Conservation (phyloP, 169 alveolate genomes). For the Ichthyophthirius multifiliis region DNA sequence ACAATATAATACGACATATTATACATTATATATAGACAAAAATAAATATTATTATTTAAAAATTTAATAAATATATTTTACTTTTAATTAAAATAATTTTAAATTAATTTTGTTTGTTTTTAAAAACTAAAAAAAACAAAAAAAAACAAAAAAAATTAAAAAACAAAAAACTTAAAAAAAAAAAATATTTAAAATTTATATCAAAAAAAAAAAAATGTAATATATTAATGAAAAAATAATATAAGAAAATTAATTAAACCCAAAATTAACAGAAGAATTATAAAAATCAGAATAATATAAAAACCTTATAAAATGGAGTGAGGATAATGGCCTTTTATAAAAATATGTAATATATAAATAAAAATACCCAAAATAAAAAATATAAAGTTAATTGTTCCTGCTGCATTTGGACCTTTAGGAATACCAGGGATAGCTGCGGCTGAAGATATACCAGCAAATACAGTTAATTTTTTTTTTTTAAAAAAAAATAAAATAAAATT, state of each 20-base stretch:
- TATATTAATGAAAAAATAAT: no score
- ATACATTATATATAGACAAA: no score
- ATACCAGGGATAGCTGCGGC: neutral
- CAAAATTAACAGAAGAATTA: neutral
- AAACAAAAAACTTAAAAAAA: no score
- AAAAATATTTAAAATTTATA: no score
- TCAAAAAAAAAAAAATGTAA: no score
- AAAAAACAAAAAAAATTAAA: no score
- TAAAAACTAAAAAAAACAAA: no score
- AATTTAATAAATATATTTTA: no score
- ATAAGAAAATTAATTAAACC: neutral
- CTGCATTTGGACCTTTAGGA: conserved; percentile 7
- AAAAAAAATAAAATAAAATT: neutral
- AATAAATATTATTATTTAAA: no score
- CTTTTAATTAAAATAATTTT: no score
- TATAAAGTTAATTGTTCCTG: neutral
- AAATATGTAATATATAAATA: neutral
- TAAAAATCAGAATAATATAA: neutral
- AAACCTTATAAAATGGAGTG: neutral
- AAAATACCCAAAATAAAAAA: neutral
- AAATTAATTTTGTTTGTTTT: no score
- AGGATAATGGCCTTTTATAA: neutral
- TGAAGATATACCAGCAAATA: neutral
- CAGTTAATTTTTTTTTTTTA: neutral
- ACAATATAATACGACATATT: no score